phyloP scores from a whole-genome alignment of 1,284 basidiomycete species.

The Cryptococcus sp. region DNA sequence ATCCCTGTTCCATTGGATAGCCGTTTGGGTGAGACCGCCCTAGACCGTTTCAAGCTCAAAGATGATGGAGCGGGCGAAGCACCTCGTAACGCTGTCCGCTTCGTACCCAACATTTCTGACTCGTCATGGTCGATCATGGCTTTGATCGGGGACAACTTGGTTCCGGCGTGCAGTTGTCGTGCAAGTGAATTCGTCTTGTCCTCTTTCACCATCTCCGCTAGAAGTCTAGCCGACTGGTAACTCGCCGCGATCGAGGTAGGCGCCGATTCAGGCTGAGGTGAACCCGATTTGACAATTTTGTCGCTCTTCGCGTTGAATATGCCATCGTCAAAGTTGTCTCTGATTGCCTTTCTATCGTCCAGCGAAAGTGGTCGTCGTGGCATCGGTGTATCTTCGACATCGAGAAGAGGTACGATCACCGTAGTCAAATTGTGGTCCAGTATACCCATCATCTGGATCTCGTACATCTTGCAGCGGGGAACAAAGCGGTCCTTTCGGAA shows the following conservation, averaged over 20 bases:
- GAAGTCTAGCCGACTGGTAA: slow-evolving; percentile 42
- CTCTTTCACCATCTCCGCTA: slow-evolving; percentile 31
- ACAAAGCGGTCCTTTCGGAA: slow-evolving; percentile 88
- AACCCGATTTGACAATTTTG: slow-evolving; percentile 1
- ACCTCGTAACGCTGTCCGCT: slow-evolving; percentile 20
- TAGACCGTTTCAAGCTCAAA: slow-evolving; percentile 16
- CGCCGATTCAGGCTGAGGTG: slow-evolving; percentile 11
- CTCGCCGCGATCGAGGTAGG: slow-evolving; percentile 28
- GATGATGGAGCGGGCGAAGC: slow-evolving; percentile 34
- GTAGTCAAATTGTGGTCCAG: slow-evolving; percentile 85
- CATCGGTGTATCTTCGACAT: slow-evolving; percentile 38
- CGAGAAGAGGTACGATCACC: slow-evolving; percentile 76
- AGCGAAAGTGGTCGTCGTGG: slow-evolving; percentile 18
- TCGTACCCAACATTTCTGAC: slow-evolving; percentile 24
- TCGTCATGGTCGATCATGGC: slow-evolving; percentile 15
- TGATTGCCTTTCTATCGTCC: slow-evolving; percentile 32
- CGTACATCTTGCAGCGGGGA: slow-evolving; percentile 87
- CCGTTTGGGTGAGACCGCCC: slow-evolving; percentile 1
- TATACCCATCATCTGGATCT: slow-evolving; percentile 89
- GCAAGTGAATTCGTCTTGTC: slow-evolving; percentile 14
- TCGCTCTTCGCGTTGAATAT: slow-evolving; percentile 29
- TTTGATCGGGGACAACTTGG: slow-evolving; percentile 17
- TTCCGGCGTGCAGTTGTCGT: slow-evolving; percentile 1
- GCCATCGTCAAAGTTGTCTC: slow-evolving; percentile 42
- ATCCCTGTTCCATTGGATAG: background rate